Percentiles rank a stretch among this genome's conserved stretches.
Evolutionary conservation across 2,329 filamentous ascomycete species (phyloP).

Genomic region (Colletotrichum sansevieriae): DNA sequence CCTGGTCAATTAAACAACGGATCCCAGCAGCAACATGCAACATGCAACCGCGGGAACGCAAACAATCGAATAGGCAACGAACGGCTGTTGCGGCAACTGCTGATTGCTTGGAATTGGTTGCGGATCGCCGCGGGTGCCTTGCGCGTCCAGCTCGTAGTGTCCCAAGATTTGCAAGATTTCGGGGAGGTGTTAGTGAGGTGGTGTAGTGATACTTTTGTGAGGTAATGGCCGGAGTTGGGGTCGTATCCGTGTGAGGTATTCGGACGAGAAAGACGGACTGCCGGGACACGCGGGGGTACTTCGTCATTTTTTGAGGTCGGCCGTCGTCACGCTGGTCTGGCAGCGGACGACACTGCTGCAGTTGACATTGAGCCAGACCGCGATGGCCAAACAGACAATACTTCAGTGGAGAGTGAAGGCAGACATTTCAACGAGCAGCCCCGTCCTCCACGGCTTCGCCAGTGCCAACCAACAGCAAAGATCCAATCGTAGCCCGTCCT

Average conservation of each 20-base stretch:
- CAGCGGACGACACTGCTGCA: background rate
- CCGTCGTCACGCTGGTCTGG: slow-evolving; percentile 4
- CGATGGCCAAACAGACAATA: slow-evolving; percentile 7
- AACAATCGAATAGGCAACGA: slow-evolving; percentile 35
- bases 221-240: too few species aligned
- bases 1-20: slow-evolving; percentile 31
- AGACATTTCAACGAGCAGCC: background rate
- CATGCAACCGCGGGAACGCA: slow-evolving; percentile 38
- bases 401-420: background rate
- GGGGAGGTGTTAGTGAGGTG: background rate
- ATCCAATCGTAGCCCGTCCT: slow-evolving; percentile 22
- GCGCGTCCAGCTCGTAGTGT: background rate
- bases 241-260: slow-evolving; percentile 4
- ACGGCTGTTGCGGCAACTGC: slow-evolving; percentile 36
- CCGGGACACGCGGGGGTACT: background rate
- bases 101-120: slow-evolving; percentile 35
- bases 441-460: background rate
- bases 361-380: slow-evolving; percentile 1
- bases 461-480: slow-evolving; percentile 19
- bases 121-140: slow-evolving; percentile 32
- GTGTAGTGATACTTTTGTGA: too few species aligned
- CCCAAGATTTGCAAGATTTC: slow-evolving; percentile 1
- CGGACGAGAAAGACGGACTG: background rate
- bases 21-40: slow-evolving; percentile 20
- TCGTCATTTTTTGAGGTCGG: slow-evolving; percentile 11